A percentile compares a stretch with the other conserved stretches of the same genome.
These are phyloP conservation scores for Pseudogymnoascus sp. DNA, from an alignment of 2,329 filamentous ascomycete genomes.

Conservation along the genomic window DNA sequence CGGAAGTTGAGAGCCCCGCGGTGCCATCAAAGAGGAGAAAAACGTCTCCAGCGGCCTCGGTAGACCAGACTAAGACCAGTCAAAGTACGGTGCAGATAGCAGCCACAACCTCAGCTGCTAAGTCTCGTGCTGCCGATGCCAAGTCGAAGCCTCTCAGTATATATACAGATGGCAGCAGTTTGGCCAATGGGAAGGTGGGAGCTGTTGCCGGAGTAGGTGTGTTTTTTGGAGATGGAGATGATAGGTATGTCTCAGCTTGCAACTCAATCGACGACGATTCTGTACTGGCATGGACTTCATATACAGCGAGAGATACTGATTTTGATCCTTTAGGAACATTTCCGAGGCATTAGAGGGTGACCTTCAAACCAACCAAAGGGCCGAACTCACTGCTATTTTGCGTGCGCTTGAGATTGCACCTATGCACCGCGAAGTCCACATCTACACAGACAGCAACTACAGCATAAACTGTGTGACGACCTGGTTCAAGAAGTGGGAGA, in stretches of 20 bases:
- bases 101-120: constrained; percentile 15
- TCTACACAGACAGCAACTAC: constrained; percentile 86
- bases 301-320: background rate
- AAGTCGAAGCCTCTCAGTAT: constrained; percentile 34
- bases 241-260: constrained; percentile 35
- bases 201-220: constrained; percentile 55
- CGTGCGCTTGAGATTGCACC: constrained; percentile 73
- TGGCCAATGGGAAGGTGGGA: constrained; percentile 48
- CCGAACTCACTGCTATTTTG: constrained; percentile 83
- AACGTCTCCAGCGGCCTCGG: constrained; percentile 30
- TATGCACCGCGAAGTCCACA: constrained; percentile 58
- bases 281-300: background rate
- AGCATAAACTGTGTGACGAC: constrained; percentile 80
- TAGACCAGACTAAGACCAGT: constrained; percentile 23
- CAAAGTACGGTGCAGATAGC: constrained; percentile 7
- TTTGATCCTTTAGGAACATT: constrained; percentile 44
- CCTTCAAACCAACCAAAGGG: constrained; percentile 85
- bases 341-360: constrained; percentile 26
- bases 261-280: background rate
- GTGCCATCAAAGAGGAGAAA: background rate
- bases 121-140: constrained; percentile 8
- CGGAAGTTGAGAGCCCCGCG: constrained; percentile 30
- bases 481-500: constrained; percentile 74
- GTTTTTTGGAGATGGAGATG: constrained; percentile 50
- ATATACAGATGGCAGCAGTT: constrained; percentile 57